Evolutionary conservation across 352 stramenopile species (phyloP).

Genomic region (Phytophthora chlamydospora): DNA sequence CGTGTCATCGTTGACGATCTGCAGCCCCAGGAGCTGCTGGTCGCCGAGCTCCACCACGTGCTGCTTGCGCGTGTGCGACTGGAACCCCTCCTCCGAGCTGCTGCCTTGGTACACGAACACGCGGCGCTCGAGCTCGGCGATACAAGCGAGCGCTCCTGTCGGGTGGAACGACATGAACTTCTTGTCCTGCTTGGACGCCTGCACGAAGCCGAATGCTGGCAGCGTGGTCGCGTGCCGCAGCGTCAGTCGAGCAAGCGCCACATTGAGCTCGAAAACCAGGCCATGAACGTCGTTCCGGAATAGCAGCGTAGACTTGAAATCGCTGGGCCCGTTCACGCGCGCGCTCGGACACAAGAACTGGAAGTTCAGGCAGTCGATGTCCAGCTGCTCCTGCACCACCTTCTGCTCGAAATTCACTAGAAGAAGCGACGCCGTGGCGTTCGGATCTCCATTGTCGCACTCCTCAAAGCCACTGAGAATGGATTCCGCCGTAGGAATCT

Average conservation of each 20-base stretch:
- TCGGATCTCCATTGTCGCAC: conserved; percentile 78
- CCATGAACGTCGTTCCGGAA: conserved; percentile 88
- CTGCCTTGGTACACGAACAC: conserved; percentile 76
- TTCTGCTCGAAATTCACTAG: conserved; percentile 49
- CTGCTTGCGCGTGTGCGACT: conserved; percentile 63
- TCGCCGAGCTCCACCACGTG: conserved; percentile 75
- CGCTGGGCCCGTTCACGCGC: conserved; percentile 14
- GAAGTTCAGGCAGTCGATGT: conserved; percentile 75
- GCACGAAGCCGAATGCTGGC: conserved; percentile 84
- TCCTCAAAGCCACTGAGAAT: conserved; percentile 84
- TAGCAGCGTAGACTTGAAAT: conserved; percentile 49
- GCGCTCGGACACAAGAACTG: conserved; percentile 60
- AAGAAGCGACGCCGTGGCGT: conserved; percentile 66
- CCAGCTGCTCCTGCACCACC: conserved; percentile 47
- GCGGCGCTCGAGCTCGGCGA: conserved; percentile 81
- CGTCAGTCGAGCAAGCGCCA: conserved; percentile 25
- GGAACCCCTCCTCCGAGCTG: conserved; percentile 28
- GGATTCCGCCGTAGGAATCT: conserved; percentile 76
- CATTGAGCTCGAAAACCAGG: conserved; percentile 60
- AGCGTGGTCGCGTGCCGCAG: conserved; percentile 63
- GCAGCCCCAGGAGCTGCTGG: conserved; percentile 66
- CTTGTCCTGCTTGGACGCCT: conserved; percentile 89
- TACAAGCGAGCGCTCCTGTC: conserved; percentile 58
- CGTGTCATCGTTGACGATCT: conserved; percentile 44
- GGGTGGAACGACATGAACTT: conserved; percentile 80